Percentiles rank a stretch among this genome's conserved stretches.
phyloP scores from a whole-genome alignment of 768 basidiomycete genomes.

The Lyophyllum atratum region DNA sequence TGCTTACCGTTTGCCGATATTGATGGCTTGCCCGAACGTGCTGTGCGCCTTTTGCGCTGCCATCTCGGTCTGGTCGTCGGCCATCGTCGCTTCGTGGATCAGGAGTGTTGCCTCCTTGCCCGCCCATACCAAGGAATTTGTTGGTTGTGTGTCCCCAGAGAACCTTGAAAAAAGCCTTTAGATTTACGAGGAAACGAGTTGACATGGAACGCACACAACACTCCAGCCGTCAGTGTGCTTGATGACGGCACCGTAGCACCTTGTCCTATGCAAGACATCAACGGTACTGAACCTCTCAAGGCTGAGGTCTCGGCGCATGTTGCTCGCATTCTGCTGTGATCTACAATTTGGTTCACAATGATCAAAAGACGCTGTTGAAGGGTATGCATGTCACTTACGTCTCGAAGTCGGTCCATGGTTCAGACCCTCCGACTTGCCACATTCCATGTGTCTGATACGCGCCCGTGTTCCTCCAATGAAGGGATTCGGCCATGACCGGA shows the following conservation, averaged over 20 bases:
- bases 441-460: constrained; percentile 38
- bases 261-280: constrained; percentile 71
- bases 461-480: constrained; percentile 47
- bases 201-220: constrained; percentile 57
- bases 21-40: constrained; percentile 87
- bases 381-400: constrained; percentile 27
- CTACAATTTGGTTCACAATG: constrained; percentile 30
- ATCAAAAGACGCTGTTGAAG: background rate
- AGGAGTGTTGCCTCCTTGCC: constrained; percentile 75
- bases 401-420: constrained; percentile 46
- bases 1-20: constrained; percentile 64
- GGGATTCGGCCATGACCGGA: constrained; percentile 54
- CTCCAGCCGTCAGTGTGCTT: constrained; percentile 76
- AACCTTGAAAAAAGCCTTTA: constrained; percentile 55
- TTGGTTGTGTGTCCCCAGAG: constrained; percentile 89
- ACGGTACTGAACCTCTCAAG: constrained; percentile 66
- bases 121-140: constrained; percentile 61
- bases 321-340: constrained; percentile 38
- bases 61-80: constrained; percentile 76
- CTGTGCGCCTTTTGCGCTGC: constrained; percentile 82
- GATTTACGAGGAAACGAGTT: constrained; percentile 37
- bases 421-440: constrained; percentile 45
- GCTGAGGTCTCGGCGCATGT: constrained; percentile 55
- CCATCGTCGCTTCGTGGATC: constrained; percentile 95
- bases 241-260: constrained; percentile 73